Evolutionary conservation across 768 basidiomycete genomes (phyloP).

Genomic region (Tulasnella sp.): DNA sequence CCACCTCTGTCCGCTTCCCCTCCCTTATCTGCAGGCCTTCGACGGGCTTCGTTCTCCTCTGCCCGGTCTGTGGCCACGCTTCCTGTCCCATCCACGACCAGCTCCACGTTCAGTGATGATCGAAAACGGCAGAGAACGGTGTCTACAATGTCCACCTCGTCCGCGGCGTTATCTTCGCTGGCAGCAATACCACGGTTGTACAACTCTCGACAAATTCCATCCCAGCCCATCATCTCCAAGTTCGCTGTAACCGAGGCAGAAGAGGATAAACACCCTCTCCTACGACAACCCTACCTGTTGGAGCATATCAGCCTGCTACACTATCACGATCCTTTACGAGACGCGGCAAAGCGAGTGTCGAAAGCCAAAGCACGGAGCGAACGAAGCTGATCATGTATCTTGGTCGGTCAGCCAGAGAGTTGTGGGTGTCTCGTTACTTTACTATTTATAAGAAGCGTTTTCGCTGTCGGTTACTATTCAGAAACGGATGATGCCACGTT

Average conservation of each 20-base stretch:
- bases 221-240: not conserved
- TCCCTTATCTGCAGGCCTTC: not conserved
- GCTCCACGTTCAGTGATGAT: not conserved
- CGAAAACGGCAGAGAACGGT: not conserved
- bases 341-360: not conserved
- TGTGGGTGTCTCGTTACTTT: too few species aligned
- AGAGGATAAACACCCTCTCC: conserved; percentile 1
- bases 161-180: conserved; percentile 11
- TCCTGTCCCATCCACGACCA: not conserved
- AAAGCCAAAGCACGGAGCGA: not conserved
- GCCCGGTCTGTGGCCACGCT: conserved; percentile 4
- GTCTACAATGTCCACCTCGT: conserved; percentile 11
- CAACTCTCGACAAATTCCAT: not conserved
- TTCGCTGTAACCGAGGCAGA: not conserved
- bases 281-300: not conserved
- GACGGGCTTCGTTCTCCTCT: conserved; percentile 1
- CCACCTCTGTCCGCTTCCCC: not conserved
- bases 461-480: too few species aligned
- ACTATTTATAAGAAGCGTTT: too few species aligned
- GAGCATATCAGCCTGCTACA: not conserved
- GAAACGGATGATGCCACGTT: too few species aligned
- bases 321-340: conserved; percentile 3
- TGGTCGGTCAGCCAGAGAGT: too few species aligned
- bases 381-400: not conserved
- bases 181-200: conserved; percentile 1